These are phyloP conservation scores for Fusarium pininemorale DNA, from an alignment of 2,329 filamentous ascomycete species.

Conservation along the genomic window DNA sequence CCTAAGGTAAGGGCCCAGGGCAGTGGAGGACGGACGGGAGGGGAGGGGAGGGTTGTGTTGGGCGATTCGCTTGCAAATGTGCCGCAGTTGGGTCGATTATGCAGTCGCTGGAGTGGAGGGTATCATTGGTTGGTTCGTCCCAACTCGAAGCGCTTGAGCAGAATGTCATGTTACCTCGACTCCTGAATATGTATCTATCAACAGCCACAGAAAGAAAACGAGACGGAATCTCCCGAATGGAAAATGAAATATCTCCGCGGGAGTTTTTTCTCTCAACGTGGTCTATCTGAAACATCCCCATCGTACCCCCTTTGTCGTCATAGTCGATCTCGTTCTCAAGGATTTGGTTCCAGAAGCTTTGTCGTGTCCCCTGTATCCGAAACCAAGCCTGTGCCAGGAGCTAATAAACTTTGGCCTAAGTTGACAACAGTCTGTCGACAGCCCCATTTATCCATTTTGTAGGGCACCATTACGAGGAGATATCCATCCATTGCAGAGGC, in stretches of 20 bases:
- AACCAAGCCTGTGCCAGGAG: background rate
- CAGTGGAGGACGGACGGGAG: background rate
- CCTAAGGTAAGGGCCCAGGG: background rate
- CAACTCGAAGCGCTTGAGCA: background rate
- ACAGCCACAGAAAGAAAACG: background rate
- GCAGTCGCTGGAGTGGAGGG: background rate
- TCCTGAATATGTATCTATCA: background rate
- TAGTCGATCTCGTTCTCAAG: constrained; percentile 23
- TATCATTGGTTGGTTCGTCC: constrained; percentile 6
- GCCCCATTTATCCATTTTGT: background rate
- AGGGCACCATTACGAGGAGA: background rate
- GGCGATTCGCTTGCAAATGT: background rate
- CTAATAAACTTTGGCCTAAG: constrained; percentile 10
- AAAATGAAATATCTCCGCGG: background rate
- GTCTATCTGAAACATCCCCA: constrained; percentile 14
- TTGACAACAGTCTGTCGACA: background rate
- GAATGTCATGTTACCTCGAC: background rate
- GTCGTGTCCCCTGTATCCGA: constrained; percentile 14
- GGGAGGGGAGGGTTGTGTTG: background rate
- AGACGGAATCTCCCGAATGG: background rate
- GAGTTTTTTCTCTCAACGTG: background rate
- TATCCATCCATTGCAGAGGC: background rate
- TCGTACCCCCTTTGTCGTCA: constrained; percentile 22
- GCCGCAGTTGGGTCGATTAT: constrained; percentile 9
- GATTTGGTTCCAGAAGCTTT: constrained; percentile 21